Evolutionary conservation across 306 rosid genomes (phyloP).

Genomic region (Prunus mume): DNA sequence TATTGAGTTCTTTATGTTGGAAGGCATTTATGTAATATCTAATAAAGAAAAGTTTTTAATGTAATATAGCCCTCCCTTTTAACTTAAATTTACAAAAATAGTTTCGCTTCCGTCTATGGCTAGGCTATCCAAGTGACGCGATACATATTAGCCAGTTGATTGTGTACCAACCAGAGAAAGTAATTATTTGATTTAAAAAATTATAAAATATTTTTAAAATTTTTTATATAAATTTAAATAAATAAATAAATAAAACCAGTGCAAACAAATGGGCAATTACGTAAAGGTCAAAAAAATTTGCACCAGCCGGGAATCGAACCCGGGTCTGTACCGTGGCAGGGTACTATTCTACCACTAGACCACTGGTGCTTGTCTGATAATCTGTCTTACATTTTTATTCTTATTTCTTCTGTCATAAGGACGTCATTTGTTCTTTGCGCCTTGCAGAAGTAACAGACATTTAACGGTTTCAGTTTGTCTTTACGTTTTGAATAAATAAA

Average conservation of each 20-base stretch:
- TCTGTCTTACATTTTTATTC: no score
- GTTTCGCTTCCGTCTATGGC: background rate
- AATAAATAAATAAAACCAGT: no score
- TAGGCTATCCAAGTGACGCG: no score
- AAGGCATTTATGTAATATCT: background rate
- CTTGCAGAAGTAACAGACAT: no score
- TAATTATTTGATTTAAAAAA: no score
- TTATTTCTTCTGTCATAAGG: no score
- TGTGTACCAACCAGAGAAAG: background rate
- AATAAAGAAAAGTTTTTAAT: background rate
- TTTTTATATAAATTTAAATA: no score
- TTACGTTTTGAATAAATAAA: no score
- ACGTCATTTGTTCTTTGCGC: no score
- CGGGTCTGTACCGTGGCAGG: slow-evolving; percentile 65
- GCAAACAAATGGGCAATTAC: no score
- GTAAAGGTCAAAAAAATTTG: background rate
- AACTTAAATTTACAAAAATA: background rate
- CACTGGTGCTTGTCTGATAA: slow-evolving; percentile 53
- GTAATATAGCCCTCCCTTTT: slow-evolving; percentile 3
- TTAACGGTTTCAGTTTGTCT: no score
- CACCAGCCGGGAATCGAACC: slow-evolving; percentile 64
- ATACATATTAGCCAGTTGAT: background rate
- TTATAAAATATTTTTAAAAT: no score
- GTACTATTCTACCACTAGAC: slow-evolving; percentile 98
- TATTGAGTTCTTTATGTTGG: background rate